Evolutionary conservation across 306 rosid genomes (phyloP), one percentile per base, ranked within the genome.

Genomic region (Hippophae rhamnoides): DNA sequence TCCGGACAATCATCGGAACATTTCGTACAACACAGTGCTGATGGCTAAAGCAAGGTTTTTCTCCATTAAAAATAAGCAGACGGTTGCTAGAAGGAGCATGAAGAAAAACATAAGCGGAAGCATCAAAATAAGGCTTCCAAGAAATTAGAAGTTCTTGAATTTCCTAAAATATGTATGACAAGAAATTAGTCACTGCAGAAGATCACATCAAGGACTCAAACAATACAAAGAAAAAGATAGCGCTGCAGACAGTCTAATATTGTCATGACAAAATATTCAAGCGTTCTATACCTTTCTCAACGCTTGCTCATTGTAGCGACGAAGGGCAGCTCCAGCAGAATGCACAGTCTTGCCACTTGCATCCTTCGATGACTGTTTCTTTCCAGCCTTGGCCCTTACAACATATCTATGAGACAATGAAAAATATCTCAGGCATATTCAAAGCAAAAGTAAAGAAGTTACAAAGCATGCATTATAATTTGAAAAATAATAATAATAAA

Each of bases 271-370:
- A 13, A 13, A 51, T 18, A 41, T 31, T 5, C 41, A 55, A 44
- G 11, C 52, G n/a, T 46, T 9, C 13, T 38, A 61, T 62, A 88
- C 98, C 95, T 81, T 92, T 81, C 83, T 87, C 78, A 92, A 78
- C 7, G 86, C 96, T 54, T 76, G 81, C 73, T 87, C 98, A 47
- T 92, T 92, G 67, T 87, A 61, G 11, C 96, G 87, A 57, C 98
- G 93, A 59, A 92, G 92, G 44, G 93, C 85, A 54, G 98, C 87
- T 65, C 98, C 98, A 1, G 98, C 98, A 31, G 98, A 92, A 80
- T 86, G 90, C 10, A 75, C 84, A 69, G 74, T 43, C 68, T 79
- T 78, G 46, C 97, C 97, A 60, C 89, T 59, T 67, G 79, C 98
- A 85, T 92, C 98, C 78, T 92, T 87, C 26, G 98, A 64, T 53